These are phyloP conservation scores for Xylariaceae sp. DNA, from an alignment of 2,329 filamentous ascomycete species.

Conservation along the genomic window DNA sequence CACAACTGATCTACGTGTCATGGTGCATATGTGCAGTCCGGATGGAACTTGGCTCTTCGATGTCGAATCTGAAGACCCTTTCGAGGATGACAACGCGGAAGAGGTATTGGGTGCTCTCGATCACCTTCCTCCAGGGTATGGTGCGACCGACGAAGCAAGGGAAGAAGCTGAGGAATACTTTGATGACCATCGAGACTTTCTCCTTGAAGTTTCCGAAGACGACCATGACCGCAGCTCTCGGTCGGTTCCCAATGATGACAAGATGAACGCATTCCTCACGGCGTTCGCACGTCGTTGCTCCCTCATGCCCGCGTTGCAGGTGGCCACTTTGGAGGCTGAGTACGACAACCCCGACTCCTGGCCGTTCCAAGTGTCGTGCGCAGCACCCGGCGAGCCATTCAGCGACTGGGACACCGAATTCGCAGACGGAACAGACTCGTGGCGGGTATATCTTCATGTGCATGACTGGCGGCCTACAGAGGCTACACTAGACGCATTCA, in stretches of 20 bases:
- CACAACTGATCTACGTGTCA: not conserved
- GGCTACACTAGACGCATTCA: not conserved
- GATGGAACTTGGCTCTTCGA: not conserved
- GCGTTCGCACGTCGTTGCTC: not conserved
- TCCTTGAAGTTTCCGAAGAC: not conserved
- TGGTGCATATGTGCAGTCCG: not conserved
- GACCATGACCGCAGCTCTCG: not conserved
- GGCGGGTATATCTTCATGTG: not conserved
- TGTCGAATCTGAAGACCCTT: not conserved
- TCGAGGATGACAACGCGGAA: not conserved
- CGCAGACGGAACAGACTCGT: not conserved
- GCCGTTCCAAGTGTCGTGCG: not conserved
- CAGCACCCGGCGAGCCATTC: not conserved
- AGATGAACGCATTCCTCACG: not conserved
- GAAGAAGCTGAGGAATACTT: conserved; percentile 1
- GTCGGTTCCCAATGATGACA: not conserved
- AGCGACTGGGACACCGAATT: not conserved
- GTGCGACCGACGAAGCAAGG: not conserved
- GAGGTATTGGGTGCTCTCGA: not conserved
- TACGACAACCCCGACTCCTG: not conserved
- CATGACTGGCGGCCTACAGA: not conserved
- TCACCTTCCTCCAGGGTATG: not conserved
- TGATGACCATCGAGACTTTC: not conserved
- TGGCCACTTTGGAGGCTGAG: not conserved
- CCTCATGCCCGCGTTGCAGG: not conserved